Base-by-base conservation (phyloP, 768 basidiomycete genomes). In the Clavulina sp. region DNA sequence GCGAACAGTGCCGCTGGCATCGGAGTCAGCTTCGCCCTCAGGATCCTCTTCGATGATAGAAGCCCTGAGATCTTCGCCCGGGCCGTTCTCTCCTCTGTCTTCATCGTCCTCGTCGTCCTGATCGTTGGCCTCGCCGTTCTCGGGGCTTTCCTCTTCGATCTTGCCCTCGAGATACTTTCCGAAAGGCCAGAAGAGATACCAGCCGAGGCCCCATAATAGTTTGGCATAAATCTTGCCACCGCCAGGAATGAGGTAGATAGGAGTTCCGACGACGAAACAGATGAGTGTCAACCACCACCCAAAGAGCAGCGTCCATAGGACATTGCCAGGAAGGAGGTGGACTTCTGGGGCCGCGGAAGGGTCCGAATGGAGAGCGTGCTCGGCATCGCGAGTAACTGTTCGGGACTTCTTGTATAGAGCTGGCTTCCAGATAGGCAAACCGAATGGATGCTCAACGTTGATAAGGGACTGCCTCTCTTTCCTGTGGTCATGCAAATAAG, bases 381-480 rank as follows among this genome's bases (percentile, higher is more conserved):
- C 95, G 33, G 95, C 95, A 67, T 89, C 78, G 48, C 93, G 86
- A 47, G 92, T 96, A 59, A 99, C 86, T 2, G 92, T 87, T 30
- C 95, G 81, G 30, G 85, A 84, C 64, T 99, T 99, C 67, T 92
- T 91, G 78, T 99, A 99, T 53, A 99, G 66, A 0, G 95, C 95
- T 21, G 95, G 95, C 65, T 99, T 99, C 95, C 95, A 99, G 63
- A 99, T 96, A 34, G 88, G 93, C 54, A 99, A 73, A 70, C 95
- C 95, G 65, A 99, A 99, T 13, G 95, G 95, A 65, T 99, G 95
- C 62, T 93, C 87, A 62, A 95, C 92, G 67, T 99, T 99, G 63
- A 97, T 95, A 59, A 95, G 83, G 40, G 92, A 95, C 65, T 99
- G 95, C 29, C 95, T 77, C 58, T 96, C 91, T 66, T 83, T 87